phyloP scores from a whole-genome alignment of 73 alveolate genomes.

The Uronychia binucleata region DNA sequence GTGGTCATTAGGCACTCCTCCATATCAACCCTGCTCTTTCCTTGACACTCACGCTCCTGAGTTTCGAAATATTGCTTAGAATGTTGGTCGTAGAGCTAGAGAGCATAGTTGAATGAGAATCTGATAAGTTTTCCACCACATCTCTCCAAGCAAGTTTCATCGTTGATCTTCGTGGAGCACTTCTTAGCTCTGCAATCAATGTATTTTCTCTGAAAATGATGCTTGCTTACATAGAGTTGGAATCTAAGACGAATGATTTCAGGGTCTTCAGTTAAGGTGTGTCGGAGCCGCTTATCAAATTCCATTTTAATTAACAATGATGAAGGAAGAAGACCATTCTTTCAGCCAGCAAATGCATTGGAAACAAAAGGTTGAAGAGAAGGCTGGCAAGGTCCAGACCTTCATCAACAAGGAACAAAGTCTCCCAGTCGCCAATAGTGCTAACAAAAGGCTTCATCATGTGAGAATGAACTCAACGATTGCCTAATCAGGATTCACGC shows the following conservation, averaged over 20 bases:
- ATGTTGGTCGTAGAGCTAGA: neutral
- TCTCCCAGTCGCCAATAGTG: no score
- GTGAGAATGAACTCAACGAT: neutral
- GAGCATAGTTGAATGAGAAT: neutral
- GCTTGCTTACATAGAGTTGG: neutral
- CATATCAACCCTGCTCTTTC: neutral
- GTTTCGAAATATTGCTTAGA: neutral
- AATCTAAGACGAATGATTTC: neutral
- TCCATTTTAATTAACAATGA: neutral
- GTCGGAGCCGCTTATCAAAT: neutral
- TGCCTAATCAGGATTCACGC: neutral
- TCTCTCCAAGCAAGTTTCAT: neutral
- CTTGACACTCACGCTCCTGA: neutral
- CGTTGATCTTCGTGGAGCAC: neutral
- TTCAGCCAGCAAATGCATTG: no score
- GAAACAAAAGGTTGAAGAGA: no score
- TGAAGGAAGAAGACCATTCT: neutral
- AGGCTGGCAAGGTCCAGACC: no score
- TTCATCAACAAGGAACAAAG: no score
- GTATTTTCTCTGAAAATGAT: neutral
- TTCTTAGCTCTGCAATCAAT: neutral
- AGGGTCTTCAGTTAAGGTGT: neutral
- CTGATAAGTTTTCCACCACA: neutral
- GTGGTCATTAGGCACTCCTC: neutral
- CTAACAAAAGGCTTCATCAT: no score